Conservation (phyloP, 2,329 filamentous ascomycete species). For the Polytolypa hystricis region DNA sequence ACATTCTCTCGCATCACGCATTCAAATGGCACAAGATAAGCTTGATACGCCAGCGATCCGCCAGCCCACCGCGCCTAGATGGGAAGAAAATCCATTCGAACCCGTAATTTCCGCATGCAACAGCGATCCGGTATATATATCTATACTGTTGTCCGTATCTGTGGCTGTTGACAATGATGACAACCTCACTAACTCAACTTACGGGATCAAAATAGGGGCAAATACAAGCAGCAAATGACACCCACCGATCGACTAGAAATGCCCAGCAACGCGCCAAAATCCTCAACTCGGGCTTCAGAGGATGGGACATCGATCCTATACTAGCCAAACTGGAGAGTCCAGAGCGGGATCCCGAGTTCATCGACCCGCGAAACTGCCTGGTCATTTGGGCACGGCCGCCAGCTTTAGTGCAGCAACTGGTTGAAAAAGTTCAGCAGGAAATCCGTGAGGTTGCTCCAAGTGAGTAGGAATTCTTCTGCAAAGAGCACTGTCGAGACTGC, state of each 20-base stretch:
- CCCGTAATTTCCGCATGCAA: constrained; percentile 58
- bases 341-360: constrained; percentile 54
- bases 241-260: constrained; percentile 66
- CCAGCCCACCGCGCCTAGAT: background rate
- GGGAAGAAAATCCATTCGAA: constrained; percentile 58
- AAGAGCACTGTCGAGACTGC: background rate
- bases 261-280: constrained; percentile 64
- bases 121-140: constrained; percentile 50
- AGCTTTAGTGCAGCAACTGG: constrained; percentile 55
- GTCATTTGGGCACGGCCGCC: constrained; percentile 84
- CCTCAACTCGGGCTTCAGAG: constrained; percentile 54
- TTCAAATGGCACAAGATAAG: background rate
- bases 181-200: too few species aligned
- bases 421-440: constrained; percentile 56
- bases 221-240: constrained; percentile 61
- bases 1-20: too few species aligned
- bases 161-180: too few species aligned
- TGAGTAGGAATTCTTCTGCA: constrained; percentile 35
- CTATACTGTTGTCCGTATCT: too few species aligned
- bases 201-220: constrained; percentile 28
- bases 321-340: constrained; percentile 58
- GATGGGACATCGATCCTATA: constrained; percentile 65
- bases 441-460: constrained; percentile 56
- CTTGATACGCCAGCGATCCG: background rate
- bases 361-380: constrained; percentile 68